Evolutionary conservation across 305 asterid genomes (phyloP).

Genomic region (Fraxinus albicans): DNA sequence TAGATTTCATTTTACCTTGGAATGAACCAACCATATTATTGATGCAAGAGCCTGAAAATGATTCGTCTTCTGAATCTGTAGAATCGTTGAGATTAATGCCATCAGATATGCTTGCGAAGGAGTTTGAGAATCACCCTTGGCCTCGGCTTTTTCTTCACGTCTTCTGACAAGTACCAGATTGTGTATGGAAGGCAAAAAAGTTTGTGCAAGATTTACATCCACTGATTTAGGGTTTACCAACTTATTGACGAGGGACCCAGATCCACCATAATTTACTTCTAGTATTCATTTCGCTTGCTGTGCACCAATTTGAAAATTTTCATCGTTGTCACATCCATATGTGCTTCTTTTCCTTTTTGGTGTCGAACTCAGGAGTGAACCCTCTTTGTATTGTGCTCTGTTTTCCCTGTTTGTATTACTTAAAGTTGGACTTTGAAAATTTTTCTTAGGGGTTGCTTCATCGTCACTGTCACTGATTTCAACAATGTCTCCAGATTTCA

Average conservation of each 20-base stretch:
- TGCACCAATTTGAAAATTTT: not conserved
- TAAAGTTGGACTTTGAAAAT: constrained; percentile 5
- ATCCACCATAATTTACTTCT: constrained; percentile 13
- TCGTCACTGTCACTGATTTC: constrained; percentile 26
- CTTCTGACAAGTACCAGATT: not conserved
- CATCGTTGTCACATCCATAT: not conserved
- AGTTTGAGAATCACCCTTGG: constrained; percentile 2
- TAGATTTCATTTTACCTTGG: not conserved
- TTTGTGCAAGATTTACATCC: not conserved
- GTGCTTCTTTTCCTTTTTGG: constrained; percentile 29
- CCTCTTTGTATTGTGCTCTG: constrained; percentile 5
- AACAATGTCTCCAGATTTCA: constrained; percentile 6
- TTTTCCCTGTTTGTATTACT: constrained; percentile 6
- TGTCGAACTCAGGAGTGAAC: not conserved
- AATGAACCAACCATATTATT: constrained; percentile 9
- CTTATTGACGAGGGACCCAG: not conserved
- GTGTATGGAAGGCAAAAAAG: not conserved
- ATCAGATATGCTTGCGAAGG: not conserved
- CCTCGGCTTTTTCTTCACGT: constrained; percentile 16
- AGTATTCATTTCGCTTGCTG: not conserved
- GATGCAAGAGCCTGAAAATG: constrained; percentile 23
- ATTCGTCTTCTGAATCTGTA: constrained; percentile 36
- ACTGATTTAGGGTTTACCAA: not conserved
- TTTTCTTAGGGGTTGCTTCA: constrained; percentile 18
- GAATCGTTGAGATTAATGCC: constrained; percentile 16